A percentile compares a stretch with the other conserved stretches of the same genome.
phyloP scores from a whole-genome alignment of 495 filamentous ascomycete genomes.

The Tuber umbilicatum region DNA sequence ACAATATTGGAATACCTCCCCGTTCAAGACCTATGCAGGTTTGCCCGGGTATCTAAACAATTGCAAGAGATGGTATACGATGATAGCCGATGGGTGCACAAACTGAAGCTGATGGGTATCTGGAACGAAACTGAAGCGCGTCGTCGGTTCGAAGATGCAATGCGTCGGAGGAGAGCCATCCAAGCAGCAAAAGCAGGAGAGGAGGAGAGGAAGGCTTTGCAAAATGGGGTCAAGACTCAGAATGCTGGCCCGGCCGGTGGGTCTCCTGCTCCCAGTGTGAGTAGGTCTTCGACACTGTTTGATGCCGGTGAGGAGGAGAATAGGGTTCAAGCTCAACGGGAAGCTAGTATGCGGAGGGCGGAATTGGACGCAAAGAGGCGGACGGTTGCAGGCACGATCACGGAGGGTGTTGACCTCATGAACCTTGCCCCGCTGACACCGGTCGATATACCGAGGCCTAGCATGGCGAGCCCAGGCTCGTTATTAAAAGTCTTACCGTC shows the following conservation, averaged over 20 bases:
- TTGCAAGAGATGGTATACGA: constrained; percentile 99
- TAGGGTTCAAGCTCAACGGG: constrained; percentile 18
- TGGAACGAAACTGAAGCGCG: constrained; percentile 90
- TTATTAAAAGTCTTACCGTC: constrained; percentile 60
- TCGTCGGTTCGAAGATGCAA: constrained; percentile 64
- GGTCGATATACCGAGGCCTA: constrained; percentile 1
- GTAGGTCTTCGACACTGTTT: constrained; percentile 54
- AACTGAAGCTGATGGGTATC: constrained; percentile 73
- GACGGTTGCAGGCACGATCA: constrained; percentile 5
- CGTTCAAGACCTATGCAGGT: constrained; percentile 71
- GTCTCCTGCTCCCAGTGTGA: constrained; percentile 27
- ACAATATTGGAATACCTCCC: constrained; percentile 84
- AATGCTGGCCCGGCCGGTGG: not conserved
- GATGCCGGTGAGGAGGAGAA: constrained; percentile 48
- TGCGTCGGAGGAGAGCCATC: constrained; percentile 60
- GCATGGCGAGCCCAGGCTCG: constrained; percentile 50
- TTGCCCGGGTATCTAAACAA: constrained; percentile 79
- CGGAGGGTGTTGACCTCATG: constrained; percentile 47
- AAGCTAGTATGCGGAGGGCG: constrained; percentile 18
- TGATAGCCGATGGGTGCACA: constrained; percentile 88
- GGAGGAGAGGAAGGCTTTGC: constrained; percentile 38
- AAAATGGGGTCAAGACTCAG: constrained; percentile 1
- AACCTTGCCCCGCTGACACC: constrained; percentile 32
- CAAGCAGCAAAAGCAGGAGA: constrained; percentile 52
- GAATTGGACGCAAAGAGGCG: not conserved